Evolutionary conservation across 2,329 filamentous ascomycete species (phyloP), one percentile per base, ranked within the genome.

Genomic region (Leptographium radiaticola): DNA sequence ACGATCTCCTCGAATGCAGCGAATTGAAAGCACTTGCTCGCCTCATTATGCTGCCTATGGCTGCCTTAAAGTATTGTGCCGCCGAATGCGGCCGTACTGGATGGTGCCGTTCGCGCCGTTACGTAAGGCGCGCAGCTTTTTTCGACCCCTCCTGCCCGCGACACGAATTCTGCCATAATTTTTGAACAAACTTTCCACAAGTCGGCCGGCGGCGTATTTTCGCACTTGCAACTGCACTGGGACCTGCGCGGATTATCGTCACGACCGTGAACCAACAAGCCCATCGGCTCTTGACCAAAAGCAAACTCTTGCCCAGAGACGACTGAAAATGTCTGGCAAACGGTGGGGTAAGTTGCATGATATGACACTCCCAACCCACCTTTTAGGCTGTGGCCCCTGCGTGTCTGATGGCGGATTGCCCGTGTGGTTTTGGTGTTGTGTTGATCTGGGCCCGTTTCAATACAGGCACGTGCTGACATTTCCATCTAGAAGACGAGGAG

Each of bases 291-390:
- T 25, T 25, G 25, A 25, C 25, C 25, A 2, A 25, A 25, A 25
- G 25, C 25, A 25, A 25, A 25, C 25, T 25, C 25, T 25, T 25
- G 25, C 25, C 3, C 25, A 25, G 25, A 6, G 10, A 44, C 10
- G 20, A 44, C 18, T 25, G 25, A 66, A 45, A 40, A 71, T 70
- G 68, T 62, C 68, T 60, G 61, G 58, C 30, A 68, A 70, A 60
- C 61, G 65, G 66, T 70, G 68, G 68, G 68, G 68, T 71, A 65
- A 65, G 68, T 69, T 33, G 36, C 16, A 49, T 13, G 33, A 38
- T 9, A 16, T 9, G 12, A 11, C 10, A 8, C 13, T 6, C 25
- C 16, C 33, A 36, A 10, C 20, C 13, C 7, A 31, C 33, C 31
- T n/a, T 38, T 16, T 31, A 38, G 12, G 30, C 25, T 11, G 44